phyloP scores from a whole-genome alignment of 2,329 filamentous ascomycete genomes.

The Atkinsonella texensis region DNA sequence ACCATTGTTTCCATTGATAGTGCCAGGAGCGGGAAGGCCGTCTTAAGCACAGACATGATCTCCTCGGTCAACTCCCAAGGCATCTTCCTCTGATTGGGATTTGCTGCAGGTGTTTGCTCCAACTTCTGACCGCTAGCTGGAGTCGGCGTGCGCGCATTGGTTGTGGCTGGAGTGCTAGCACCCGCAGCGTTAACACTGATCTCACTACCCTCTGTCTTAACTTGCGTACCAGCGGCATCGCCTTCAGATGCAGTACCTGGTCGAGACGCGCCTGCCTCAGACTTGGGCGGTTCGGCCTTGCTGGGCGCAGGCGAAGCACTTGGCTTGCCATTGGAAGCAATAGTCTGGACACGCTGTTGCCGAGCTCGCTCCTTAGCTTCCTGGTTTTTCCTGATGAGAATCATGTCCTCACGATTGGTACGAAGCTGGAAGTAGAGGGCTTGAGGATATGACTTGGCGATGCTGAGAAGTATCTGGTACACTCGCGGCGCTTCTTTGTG shows the following conservation, averaged over 20 bases:
- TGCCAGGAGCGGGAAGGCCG: conserved; percentile 87
- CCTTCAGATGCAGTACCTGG: conserved; percentile 41
- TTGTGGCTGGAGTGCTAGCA: conserved; percentile 14
- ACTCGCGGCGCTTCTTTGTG: conserved; percentile 85
- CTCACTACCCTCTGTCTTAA: conserved; percentile 34
- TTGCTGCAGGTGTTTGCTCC: conserved; percentile 8
- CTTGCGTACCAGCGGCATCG: conserved; percentile 23
- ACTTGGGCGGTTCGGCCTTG: conserved; percentile 38
- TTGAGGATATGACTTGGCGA: conserved; percentile 92
- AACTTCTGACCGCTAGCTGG: conserved; percentile 12
- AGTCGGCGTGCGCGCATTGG: conserved; percentile 14
- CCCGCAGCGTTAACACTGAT: conserved; percentile 14
- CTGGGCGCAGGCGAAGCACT: conserved; percentile 35
- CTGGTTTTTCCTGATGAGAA: conserved; percentile 79
- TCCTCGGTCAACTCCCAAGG: conserved; percentile 97
- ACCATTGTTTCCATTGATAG: conserved; percentile 99
- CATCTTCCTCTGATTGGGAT: conserved; percentile 50
- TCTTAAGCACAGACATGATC: conserved; percentile 90
- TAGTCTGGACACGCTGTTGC: conserved; percentile 35
- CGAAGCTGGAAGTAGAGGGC: conserved; percentile 90
- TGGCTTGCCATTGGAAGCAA: conserved; percentile 31
- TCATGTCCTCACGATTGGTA: conserved; percentile 89
- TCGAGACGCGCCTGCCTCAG: conserved; percentile 28
- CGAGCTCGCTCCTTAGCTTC: conserved; percentile 58
- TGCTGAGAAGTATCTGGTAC: conserved; percentile 76